These are phyloP conservation scores for Durotheca rogersii DNA, from an alignment of 495 filamentous ascomycete genomes.

Conservation along the genomic window DNA sequence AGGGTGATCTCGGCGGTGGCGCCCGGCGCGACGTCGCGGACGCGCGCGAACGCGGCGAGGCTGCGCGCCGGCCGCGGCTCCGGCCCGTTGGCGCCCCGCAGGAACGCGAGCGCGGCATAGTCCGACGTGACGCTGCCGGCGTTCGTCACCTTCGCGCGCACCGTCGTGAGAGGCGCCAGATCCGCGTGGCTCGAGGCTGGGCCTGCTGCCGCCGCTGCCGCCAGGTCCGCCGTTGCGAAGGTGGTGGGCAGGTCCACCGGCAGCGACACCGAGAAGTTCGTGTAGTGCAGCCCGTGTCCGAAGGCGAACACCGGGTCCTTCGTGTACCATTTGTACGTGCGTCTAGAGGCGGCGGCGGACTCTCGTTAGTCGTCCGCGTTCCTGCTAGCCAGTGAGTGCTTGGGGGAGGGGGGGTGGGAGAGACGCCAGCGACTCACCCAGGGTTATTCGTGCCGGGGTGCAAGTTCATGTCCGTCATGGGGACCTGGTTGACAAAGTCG, in stretches of 20 bases:
- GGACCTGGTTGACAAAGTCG: constrained; percentile 41
- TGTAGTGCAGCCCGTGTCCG: constrained; percentile 54
- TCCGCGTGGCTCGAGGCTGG: constrained; percentile 42
- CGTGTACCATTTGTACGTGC: constrained; percentile 54
- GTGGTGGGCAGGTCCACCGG: constrained; percentile 24
- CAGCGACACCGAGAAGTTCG: constrained; percentile 48
- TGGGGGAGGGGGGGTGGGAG: not conserved
- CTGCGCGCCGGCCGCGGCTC: constrained; percentile 59
- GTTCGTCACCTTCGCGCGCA: constrained; percentile 48
- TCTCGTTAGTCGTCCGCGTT: constrained; percentile 7
- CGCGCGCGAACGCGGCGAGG: constrained; percentile 56
- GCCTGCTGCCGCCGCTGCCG: constrained; percentile 34
- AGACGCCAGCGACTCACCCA: constrained; percentile 33
- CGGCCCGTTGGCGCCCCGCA: constrained; percentile 55
- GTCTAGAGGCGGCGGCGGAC: constrained; percentile 47
- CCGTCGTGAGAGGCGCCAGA: constrained; percentile 47
- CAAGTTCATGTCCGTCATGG: constrained; percentile 47
- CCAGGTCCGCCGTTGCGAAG: constrained; percentile 35
- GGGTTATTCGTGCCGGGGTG: constrained; percentile 38
- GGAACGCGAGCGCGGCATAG: constrained; percentile 56
- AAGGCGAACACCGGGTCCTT: constrained; percentile 45
- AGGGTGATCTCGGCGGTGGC: constrained; percentile 42
- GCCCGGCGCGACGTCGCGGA: constrained; percentile 47
- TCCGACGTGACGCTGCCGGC: constrained; percentile 55
- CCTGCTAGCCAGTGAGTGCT: not conserved